A percentile compares a stretch with the other conserved stretches of the same genome.
Evolutionary conservation across 345 rosid genomes (phyloP).

Genomic region (Cardiospermum halicacabum): DNA sequence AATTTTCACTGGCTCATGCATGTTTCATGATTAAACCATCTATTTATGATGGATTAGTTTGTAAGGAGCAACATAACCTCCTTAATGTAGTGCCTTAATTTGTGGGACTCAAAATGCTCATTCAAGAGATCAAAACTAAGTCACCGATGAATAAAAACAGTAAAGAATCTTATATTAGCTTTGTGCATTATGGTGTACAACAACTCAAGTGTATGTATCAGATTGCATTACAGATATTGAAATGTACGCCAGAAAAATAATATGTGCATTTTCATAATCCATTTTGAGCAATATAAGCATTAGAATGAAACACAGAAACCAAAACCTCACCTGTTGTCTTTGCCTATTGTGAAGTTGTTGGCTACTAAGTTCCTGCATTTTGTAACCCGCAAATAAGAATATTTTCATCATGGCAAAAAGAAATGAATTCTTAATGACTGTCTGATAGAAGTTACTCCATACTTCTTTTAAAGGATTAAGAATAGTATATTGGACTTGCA

Average conservation of each 20-base stretch:
- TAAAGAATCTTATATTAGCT: constrained; percentile 2
- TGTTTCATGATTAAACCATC: neutral
- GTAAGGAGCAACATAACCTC: neutral
- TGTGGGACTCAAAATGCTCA: neutral
- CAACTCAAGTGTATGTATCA: neutral
- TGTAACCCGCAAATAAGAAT: neutral
- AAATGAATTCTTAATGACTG: neutral
- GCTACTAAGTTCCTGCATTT: constrained; percentile 67
- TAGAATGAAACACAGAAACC: neutral
- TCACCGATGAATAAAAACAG: too few relatives aligned
- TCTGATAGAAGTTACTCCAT: neutral
- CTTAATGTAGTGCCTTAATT: neutral
- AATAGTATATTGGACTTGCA: neutral
- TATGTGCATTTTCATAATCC: neutral
- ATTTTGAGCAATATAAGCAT: constrained; percentile 1
- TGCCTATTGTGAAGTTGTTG: constrained; percentile 54
- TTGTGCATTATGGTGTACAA: neutral
- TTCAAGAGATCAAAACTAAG: neutral
- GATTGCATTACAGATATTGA: neutral
- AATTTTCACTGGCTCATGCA: neutral
- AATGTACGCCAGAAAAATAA: neutral
- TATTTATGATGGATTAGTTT: too few relatives aligned
- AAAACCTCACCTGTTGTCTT: constrained; percentile 37
- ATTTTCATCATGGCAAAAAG: constrained; percentile 12
- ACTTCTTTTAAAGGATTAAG: neutral